These are phyloP conservation scores for Spinacia oleracea DNA, from an alignment of 179 eudicot species.

Conservation along the genomic window DNA sequence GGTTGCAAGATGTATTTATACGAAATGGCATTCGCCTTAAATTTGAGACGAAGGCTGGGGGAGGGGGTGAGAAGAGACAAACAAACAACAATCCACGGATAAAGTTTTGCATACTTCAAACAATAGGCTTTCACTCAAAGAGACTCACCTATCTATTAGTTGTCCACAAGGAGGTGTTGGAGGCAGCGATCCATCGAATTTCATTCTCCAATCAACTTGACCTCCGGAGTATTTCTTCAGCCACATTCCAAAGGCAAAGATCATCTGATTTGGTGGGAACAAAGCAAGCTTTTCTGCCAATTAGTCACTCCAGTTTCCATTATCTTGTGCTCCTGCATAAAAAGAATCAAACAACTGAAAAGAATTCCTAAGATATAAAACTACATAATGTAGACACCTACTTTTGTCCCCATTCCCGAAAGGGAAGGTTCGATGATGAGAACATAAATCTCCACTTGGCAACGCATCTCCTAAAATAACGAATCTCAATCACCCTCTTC, in stretches of 20 bases:
- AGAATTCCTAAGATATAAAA: background rate
- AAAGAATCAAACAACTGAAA: background rate
- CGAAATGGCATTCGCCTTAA: no score
- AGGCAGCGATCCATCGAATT: constrained; percentile 57
- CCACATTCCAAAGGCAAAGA: constrained; percentile 77
- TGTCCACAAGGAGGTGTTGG: constrained; percentile 82
- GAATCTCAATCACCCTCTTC: no score
- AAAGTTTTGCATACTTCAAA: background rate
- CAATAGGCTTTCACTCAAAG: background rate
- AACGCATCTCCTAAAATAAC: no score
- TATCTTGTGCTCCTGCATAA: constrained; percentile 63
- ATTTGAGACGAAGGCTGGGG: no score
- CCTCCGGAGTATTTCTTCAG: constrained; percentile 68
- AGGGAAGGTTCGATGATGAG: no score
- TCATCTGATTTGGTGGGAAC: constrained; percentile 88
- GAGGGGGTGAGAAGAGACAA: no score
- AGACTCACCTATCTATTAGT: constrained; percentile 67
- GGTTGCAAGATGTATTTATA: no score
- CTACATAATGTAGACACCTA: no score
- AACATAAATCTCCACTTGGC: no score
- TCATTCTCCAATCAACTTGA: constrained; percentile 64
- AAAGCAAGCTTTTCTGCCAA: constrained; percentile 84
- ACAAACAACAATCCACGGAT: background rate
- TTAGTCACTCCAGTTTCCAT: constrained; percentile 60
- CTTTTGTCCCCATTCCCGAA: no score